Base-by-base conservation (phyloP, 1,284 basidiomycete genomes). In the Cerrena zonata region DNA sequence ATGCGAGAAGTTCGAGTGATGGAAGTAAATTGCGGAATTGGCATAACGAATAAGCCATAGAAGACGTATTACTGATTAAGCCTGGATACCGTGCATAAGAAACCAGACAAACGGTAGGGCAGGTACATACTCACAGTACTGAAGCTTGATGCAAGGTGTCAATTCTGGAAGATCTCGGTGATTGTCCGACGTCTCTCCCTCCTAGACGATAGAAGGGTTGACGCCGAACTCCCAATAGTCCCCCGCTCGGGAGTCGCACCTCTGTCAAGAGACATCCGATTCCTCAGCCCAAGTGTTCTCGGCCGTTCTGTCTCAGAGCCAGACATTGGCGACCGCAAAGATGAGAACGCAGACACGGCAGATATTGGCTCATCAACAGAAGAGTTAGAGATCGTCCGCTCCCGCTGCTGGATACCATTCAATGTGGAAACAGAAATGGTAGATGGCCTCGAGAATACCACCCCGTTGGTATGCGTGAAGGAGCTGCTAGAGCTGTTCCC, bases 361-460 rank as follows among this genome's bases (percentile, higher is more conserved):
- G 65, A 53, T 38, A 47, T 41, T 15, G 65, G 64, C 30, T 65
- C 62, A 18, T 69, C 67, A 40, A 59, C 60, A 40, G 57, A 58
- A 15, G 65, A 54, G 25, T 65, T 66, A 10, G 72, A 75, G 2
- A 63, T 64, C 21, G 68, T 69, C 38, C 73, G 73, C 55, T 66
- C 69, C 51, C 67, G 68, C 51, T 57, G 73, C 62, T 53, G 73
- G 30, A 85, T 62, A 34, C 80, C 75, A 38, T 65, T 78, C 21
- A 85, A 64, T 1, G 82, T 76, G 36, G 70, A 71, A 22, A 80
- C 74, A 11, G 76, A 78, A 18, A 72, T 66, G 2, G 75, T 74
- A 19, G 77, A 70, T 0, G 84, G 76, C 2, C 81, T 76, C 2
- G 84, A 86, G 61, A 86, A 83, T 1, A 80, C 82, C 4, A 80